Evolutionary conservation across 164 flowering plant species (phyloP), one percentile per base, ranked within the genome.

Genomic region (Saururus chinensis): DNA sequence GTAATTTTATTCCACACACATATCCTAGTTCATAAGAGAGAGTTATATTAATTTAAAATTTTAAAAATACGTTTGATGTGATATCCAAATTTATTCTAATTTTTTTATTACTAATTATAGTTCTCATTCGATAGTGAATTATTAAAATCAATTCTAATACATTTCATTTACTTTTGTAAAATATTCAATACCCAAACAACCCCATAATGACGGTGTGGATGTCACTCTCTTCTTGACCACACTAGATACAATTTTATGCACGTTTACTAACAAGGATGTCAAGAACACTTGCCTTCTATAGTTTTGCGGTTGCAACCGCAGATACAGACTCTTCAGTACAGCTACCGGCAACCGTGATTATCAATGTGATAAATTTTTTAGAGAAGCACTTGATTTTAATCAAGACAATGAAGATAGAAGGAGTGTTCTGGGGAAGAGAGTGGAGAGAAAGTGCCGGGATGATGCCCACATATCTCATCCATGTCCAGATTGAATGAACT

Each of bases 341-440:
- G 52, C 51, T 60, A 24, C 62, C 62, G 19, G 30, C 19, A n/a
- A 60, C 62, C 62, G 42, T 60, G 24, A 4, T 45, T 45, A 4
- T 17, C 0, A 40, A 42, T 60, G 19, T 45, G 51, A 40, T 10
- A 20, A 16, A 45, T 10, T 20, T 42, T 14, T 20, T 20, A 23
- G 19, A 25, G 19, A 12, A 26, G 7, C 51, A 41, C 37, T 30
- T 30, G 37, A 30, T 30, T 30, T 30, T 30, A 2, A 30, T 30
- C 2, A 30, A 20, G 51, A 21, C 23, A 14, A 45, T 41, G 24
- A 60, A 19, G 60, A 20, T 13, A 17, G 9, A 9, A 23, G 51
- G 26, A n/a, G 12, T 60, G 62, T 41, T 21, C n/a, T 26, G 22
- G 62, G 45, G 48, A 22, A 30, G 51, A 60, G 35, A 21, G 53